phyloP scores from a whole-genome alignment of 768 basidiomycete species.

The Leucocoprinus leucothites region DNA sequence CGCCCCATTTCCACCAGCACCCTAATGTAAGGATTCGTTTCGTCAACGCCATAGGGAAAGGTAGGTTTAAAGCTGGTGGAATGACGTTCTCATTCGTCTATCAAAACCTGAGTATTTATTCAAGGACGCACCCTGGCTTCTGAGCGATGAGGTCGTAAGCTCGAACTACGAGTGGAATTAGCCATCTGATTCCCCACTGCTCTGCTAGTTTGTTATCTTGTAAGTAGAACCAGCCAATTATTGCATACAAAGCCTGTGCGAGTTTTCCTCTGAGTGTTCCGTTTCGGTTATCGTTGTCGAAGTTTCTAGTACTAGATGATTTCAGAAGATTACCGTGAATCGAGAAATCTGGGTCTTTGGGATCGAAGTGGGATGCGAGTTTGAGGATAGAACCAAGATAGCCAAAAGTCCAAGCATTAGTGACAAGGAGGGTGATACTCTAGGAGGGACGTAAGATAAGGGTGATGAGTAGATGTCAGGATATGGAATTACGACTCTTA shows the following conservation, averaged over 20 bases:
- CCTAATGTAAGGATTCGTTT: constrained; percentile 11
- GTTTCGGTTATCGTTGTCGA: background rate
- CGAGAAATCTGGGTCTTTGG: constrained; percentile 2
- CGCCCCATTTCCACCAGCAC: background rate
- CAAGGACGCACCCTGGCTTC: constrained; percentile 10
- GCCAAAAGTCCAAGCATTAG: constrained; percentile 18
- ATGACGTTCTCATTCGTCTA: background rate
- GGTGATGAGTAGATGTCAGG: background rate
- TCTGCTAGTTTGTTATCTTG: constrained; percentile 15
- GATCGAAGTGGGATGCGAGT: constrained; percentile 20
- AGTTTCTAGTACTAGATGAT: background rate
- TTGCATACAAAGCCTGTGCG: constrained; percentile 16
- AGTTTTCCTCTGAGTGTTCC: constrained; percentile 6
- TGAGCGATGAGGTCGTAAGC: constrained; percentile 16
- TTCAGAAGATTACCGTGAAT: background rate
- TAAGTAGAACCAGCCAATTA: constrained; percentile 24
- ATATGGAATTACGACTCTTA: background rate
- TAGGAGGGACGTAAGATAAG: background rate
- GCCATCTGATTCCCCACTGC: constrained; percentile 20
- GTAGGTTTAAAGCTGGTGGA: constrained; percentile 6
- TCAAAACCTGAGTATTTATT: too few relatives aligned
- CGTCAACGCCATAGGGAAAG: constrained; percentile 7
- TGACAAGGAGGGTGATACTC: constrained; percentile 18
- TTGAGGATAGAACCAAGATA: constrained; percentile 19
- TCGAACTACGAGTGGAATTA: constrained; percentile 18